These are phyloP conservation scores for Rhynchospora tenuis DNA, from an alignment of 176 grass and related monocot species.

Conservation along the genomic window DNA sequence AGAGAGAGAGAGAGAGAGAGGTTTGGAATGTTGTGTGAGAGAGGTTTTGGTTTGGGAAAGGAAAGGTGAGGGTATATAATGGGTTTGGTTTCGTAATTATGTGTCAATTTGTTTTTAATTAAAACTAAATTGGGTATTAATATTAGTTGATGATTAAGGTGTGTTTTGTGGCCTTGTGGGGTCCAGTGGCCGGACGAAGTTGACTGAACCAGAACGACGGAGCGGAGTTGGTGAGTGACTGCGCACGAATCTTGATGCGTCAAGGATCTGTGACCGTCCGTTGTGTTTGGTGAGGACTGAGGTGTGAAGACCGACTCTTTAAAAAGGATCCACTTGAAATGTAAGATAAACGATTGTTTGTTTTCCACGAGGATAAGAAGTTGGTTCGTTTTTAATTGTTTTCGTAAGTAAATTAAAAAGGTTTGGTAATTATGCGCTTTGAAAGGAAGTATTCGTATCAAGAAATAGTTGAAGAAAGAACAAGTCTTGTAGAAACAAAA, in stretches of 20 bases:
- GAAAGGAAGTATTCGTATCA: too few relatives aligned
- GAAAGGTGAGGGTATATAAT: neutral
- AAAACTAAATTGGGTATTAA: neutral
- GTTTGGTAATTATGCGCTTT: too few relatives aligned
- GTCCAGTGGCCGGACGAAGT: neutral
- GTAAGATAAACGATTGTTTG: neutral
- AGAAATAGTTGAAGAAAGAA: too few relatives aligned
- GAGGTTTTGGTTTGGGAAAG: neutral
- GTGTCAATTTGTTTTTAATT: neutral
- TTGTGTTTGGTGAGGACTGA: slow-evolving; percentile 8
- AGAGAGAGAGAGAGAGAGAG: neutral
- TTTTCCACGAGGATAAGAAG: too few relatives aligned
- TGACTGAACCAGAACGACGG: neutral
- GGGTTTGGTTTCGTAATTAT: neutral
- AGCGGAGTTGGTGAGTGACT: slow-evolving; percentile 8
- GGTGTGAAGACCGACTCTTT: neutral
- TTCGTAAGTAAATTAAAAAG: too few relatives aligned
- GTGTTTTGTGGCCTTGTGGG: neutral
- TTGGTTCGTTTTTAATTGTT: too few relatives aligned
- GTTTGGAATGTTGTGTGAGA: neutral
- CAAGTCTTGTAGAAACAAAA: too few relatives aligned
- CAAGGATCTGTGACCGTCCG: neutral
- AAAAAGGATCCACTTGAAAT: neutral
- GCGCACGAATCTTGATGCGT: slow-evolving; percentile 1
- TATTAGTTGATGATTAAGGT: neutral